phyloP scores from a whole-genome alignment of 768 basidiomycete species.

The Coprinellus aureogranulatus region DNA sequence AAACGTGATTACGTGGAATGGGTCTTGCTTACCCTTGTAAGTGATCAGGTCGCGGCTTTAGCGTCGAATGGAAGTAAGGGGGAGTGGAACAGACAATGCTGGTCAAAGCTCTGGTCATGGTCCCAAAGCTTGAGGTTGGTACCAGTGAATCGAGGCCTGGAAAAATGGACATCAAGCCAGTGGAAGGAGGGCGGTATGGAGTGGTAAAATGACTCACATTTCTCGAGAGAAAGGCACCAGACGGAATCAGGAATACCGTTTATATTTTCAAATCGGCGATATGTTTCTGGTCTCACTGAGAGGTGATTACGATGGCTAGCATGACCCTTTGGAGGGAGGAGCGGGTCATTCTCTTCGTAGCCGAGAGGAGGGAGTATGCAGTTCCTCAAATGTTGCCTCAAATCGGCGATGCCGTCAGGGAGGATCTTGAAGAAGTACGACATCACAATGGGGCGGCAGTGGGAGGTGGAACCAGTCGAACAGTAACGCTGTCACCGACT shows the following conservation, averaged over 20 bases:
- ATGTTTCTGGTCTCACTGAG: slow-evolving; percentile 42
- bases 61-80: slow-evolving; percentile 29
- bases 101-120: background rate
- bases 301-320: slow-evolving; percentile 47
- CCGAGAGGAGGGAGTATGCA: slow-evolving; percentile 45
- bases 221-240: background rate
- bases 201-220: background rate
- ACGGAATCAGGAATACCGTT: slow-evolving; percentile 29
- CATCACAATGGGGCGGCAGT: background rate
- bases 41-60: slow-evolving; percentile 38
- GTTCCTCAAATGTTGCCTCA: slow-evolving; percentile 46
- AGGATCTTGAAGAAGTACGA: slow-evolving; percentile 19
- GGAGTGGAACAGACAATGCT: slow-evolving; percentile 2
- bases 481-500: too few species aligned
- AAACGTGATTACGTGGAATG: too few species aligned
- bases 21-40: slow-evolving; percentile 37
- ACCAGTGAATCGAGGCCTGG: slow-evolving; percentile 1
- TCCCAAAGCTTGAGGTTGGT: background rate
- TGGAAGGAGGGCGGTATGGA: background rate
- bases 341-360: slow-evolving; percentile 25
- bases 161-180: background rate
- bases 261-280: slow-evolving; percentile 53
- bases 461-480: background rate
- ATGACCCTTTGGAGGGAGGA: slow-evolving; percentile 37
- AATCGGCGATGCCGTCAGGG: slow-evolving; percentile 37